phyloP scores from a whole-genome alignment of 352 stramenopile genomes.

The Pythium guiyangense region DNA sequence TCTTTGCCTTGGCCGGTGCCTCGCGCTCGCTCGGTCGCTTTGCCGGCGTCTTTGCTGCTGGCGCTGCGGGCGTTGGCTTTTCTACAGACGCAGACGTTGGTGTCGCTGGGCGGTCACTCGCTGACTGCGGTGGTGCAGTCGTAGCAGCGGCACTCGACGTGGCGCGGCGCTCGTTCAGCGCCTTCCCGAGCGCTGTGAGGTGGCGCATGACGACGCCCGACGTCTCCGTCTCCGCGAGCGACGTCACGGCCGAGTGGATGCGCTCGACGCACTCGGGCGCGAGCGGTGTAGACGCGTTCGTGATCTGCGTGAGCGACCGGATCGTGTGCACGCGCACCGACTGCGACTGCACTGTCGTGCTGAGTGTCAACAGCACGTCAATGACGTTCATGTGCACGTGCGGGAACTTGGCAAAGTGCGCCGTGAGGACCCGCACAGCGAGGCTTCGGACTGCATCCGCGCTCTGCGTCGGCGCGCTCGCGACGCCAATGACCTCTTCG shows the following conservation, averaged over 20 bases:
- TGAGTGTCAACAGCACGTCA: conserved; percentile 52
- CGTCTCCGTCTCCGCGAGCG: conserved; percentile 38
- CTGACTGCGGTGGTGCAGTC: too few species aligned
- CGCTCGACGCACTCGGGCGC: conserved; percentile 29
- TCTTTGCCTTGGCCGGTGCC: neutral
- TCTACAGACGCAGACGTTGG: too few species aligned
- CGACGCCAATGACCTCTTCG: conserved; percentile 65
- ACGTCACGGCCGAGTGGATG: conserved; percentile 31
- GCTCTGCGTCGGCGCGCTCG: conserved; percentile 9
- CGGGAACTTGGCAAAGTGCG: conserved; percentile 75
- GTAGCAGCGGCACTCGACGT: too few species aligned
- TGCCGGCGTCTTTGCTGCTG: neutral
- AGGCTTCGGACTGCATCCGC: conserved; percentile 59
- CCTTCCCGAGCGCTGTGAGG: conserved; percentile 47
- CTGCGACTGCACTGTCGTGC: conserved; percentile 27
- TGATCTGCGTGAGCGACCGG: conserved; percentile 61
- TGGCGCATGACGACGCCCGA: conserved; percentile 58
- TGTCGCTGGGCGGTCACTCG: neutral
- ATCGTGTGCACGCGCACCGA: conserved; percentile 75
- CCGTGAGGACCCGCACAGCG: conserved; percentile 64
- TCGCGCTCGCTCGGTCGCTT: too few species aligned
- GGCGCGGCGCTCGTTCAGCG: conserved; percentile 25
- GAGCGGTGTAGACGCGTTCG: conserved; percentile 34
- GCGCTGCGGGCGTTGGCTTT: neutral
- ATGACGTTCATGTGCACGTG: conserved; percentile 77